phyloP scores from a whole-genome alignment of 2,329 filamentous ascomycete species.

The Acarospora socialis region DNA sequence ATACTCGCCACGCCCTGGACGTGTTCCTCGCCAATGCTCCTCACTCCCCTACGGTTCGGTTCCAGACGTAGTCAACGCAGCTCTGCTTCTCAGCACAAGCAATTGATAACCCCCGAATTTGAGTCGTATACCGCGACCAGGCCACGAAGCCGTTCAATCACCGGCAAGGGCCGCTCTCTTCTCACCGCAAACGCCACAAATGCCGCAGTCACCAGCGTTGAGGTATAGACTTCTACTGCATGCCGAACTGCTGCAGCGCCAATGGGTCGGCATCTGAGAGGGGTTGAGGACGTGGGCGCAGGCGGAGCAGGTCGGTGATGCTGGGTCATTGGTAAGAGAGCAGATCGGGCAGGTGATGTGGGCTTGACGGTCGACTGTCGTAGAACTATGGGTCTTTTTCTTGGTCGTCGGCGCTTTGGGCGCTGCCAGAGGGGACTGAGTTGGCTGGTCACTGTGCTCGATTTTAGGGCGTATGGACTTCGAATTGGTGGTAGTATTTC shows the following conservation, averaged over 20 bases:
- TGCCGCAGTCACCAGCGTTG: constrained; percentile 54
- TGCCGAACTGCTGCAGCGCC: constrained; percentile 44
- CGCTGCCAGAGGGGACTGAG: constrained; percentile 12
- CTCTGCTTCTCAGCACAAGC: no score
- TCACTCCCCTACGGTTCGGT: no score
- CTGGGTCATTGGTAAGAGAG: constrained; percentile 46
- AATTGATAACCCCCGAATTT: no score
- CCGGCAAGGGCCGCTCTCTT: constrained; percentile 21
- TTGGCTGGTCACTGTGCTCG: not conserved
- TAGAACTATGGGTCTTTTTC: not conserved
- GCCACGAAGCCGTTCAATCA: no score
- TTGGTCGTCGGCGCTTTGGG: constrained; percentile 2
- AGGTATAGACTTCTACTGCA: constrained; percentile 47
- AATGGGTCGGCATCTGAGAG: constrained; percentile 40
- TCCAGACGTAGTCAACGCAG: no score
- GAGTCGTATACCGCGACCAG: no score
- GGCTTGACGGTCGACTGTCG: constrained; percentile 3
- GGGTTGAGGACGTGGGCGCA: constrained; percentile 57
- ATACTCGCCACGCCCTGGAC: no score
- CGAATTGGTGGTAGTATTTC: not conserved
- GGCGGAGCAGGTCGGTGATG: constrained; percentile 46
- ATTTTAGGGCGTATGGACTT: not conserved
- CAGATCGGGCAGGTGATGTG: constrained; percentile 44
- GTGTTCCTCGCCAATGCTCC: no score
- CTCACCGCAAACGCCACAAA: constrained; percentile 55